Conservation (phyloP, 225 moss, liverwort and hornwort genomes). For the Climacium dendroides region DNA sequence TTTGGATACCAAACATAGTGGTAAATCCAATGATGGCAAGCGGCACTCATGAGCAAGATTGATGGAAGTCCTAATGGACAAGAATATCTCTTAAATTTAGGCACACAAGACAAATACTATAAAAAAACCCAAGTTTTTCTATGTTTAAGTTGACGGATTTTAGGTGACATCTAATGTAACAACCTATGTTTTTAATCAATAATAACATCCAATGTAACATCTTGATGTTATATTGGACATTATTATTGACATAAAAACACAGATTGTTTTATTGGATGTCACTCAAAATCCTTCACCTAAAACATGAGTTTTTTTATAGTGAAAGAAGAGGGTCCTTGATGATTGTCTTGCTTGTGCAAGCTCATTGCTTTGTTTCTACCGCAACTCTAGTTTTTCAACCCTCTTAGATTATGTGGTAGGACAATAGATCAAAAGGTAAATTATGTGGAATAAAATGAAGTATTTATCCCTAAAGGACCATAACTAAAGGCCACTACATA, state of each 20-base stretch:
- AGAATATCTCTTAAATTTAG: neutral
- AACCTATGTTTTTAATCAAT: too few relatives aligned
- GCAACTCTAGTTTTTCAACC: neutral
- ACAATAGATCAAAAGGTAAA: neutral
- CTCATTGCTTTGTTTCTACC: neutral
- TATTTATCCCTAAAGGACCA: neutral
- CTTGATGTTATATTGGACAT: too few relatives aligned
- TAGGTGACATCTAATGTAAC: too few relatives aligned
- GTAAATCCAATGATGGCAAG: neutral
- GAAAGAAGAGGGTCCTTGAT: neutral
- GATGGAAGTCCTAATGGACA: rapidly evolving
- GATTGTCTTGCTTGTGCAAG: neutral
- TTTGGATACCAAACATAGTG: neutral
- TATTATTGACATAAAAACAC: too few relatives aligned
- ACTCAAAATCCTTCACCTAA: too few relatives aligned
- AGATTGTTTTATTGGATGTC: too few relatives aligned
- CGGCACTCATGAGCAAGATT: neutral
- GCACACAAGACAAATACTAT: rapidly evolving
- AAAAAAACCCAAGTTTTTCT: too few relatives aligned
- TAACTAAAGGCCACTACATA: too few relatives aligned
- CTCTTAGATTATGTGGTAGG: rapidly evolving
- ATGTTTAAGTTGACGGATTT: too few relatives aligned
- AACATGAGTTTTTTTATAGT: too few relatives aligned
- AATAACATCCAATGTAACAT: too few relatives aligned
- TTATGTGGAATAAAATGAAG: neutral